These are phyloP conservation scores for Pseudonectria buxi DNA, from an alignment of 2,329 filamentous ascomycete genomes.

Conservation along the genomic window DNA sequence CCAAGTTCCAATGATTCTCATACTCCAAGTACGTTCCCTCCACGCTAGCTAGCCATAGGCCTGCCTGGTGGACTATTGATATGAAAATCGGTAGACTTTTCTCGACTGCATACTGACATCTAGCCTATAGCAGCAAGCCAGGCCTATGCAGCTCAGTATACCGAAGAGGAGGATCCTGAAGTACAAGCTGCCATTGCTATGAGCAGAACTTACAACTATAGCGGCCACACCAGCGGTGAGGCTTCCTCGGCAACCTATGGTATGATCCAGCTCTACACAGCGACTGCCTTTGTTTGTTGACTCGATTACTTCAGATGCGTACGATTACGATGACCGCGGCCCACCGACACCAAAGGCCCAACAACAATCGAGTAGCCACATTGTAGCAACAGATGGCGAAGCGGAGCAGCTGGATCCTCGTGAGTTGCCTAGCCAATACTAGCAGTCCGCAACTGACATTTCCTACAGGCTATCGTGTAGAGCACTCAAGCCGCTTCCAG, in stretches of 20 bases:
- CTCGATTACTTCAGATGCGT: background rate
- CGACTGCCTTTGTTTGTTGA: background rate
- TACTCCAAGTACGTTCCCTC: slow-evolving; percentile 4
- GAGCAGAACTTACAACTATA: slow-evolving; percentile 12
- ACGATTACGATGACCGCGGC: slow-evolving; percentile 22
- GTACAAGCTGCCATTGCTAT: slow-evolving; percentile 13
- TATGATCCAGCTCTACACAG: no score
- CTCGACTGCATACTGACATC: no score
- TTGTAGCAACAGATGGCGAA: slow-evolving; percentile 12
- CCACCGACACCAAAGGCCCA: slow-evolving; percentile 14
- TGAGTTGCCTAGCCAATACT: slow-evolving; percentile 17
- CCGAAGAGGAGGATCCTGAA: slow-evolving; percentile 9
- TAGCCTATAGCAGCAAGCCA: no score
- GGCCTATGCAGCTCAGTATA: background rate
- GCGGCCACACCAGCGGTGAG: slow-evolving; percentile 4
- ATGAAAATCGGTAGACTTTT: no score
- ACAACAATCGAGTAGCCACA: slow-evolving; percentile 3
- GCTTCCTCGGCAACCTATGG: slow-evolving; percentile 15
- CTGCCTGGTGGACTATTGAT: no score
- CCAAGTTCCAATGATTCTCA: background rate
- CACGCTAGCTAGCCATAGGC: no score
- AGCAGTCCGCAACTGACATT: slow-evolving; percentile 3
- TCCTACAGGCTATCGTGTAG: slow-evolving; percentile 33
- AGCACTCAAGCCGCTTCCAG: slow-evolving; percentile 32
- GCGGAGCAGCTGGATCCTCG: slow-evolving; percentile 30